A percentile compares a stretch with the other conserved stretches of the same genome.
Evolutionary conservation across 2,329 filamentous ascomycete genomes (phyloP).

Genomic region (Nemania bipapillata): DNA sequence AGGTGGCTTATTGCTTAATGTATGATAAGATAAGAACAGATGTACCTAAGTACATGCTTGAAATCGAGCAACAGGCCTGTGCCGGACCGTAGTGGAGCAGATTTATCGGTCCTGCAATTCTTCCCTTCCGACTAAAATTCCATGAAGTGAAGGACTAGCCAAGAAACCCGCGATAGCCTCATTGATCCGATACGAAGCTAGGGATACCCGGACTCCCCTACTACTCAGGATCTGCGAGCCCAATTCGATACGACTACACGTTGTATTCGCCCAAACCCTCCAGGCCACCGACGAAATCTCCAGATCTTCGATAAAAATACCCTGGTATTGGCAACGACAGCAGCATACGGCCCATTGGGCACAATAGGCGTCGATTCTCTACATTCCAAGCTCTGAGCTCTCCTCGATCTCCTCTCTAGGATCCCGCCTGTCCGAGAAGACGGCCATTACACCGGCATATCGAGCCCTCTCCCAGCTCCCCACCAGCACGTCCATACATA

Average conservation of each 20-base stretch:
- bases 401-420: neutral
- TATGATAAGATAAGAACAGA: neutral
- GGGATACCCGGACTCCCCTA: no score
- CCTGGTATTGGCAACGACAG: neutral
- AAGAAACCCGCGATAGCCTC: conserved; percentile 42
- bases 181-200: neutral
- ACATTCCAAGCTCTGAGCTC: neutral
- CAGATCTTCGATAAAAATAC: no score
- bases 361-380: neutral
- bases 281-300: neutral
- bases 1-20: no score
- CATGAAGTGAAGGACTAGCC: conserved; percentile 11
- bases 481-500: no score
- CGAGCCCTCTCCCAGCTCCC: neutral
- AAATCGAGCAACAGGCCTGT: no score
- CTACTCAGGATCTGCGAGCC: neutral
- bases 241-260: neutral
- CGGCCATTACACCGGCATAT: neutral
- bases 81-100: neutral
- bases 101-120: conserved; percentile 34
- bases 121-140: conserved; percentile 45
- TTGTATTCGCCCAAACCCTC: neutral
- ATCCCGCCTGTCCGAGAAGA: neutral
- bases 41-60: neutral
- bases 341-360: conserved; percentile 18